Evolutionary conservation across 2,329 filamentous ascomycete species (phyloP).

Genomic region (Botrytis aclada): DNA sequence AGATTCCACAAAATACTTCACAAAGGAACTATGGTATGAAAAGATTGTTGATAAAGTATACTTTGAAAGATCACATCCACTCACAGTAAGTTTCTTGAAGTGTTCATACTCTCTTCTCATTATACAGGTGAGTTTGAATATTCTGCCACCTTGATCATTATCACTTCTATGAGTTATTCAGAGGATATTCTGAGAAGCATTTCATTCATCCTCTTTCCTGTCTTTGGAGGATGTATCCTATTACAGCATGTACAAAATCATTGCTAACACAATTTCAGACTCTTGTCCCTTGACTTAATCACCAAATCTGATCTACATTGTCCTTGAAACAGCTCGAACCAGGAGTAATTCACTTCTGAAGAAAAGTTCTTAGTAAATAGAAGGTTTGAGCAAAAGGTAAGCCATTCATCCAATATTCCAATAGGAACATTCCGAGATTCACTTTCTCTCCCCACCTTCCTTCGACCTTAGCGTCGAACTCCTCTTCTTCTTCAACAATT

Average conservation of each 20-base stretch:
- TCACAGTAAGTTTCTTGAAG: constrained; percentile 1
- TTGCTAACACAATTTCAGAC: neutral
- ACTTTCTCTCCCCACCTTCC: neutral
- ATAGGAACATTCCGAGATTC: neutral
- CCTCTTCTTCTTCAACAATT: neutral
- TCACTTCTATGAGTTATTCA: neutral
- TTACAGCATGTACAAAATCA: neutral
- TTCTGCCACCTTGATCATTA: neutral
- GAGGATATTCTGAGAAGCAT: neutral
- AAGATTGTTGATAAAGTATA: neutral
- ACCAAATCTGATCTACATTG: neutral
- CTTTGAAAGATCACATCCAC: neutral
- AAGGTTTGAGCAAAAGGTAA: neutral
- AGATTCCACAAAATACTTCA: neutral
- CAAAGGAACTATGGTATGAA: neutral
- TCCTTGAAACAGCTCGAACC: neutral
- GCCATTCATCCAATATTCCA: neutral
- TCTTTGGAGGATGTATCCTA: neutral
- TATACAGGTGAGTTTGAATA: neutral
- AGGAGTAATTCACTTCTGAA: neutral
- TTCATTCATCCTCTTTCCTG: neutral
- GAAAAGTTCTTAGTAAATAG: neutral
- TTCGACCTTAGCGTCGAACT: neutral
- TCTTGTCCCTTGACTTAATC: neutral
- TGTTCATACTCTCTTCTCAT: neutral